Base-by-base conservation (phyloP, 441 rosid genomes). In the Pelargonium australe region DNA sequence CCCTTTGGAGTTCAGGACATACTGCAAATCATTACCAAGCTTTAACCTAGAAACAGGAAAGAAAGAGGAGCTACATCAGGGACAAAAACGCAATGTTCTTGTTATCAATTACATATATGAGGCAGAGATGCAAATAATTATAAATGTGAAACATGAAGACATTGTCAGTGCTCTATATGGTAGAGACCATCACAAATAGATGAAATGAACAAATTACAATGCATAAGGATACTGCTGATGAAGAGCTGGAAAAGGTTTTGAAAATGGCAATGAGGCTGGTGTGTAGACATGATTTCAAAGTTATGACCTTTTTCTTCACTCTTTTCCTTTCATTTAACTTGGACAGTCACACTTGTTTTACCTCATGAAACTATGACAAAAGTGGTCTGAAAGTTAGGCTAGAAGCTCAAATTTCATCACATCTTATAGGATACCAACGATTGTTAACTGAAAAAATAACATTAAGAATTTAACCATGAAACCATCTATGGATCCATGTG, bases 21-120 rank as follows among this genome's bases (percentile, higher is more conserved):
- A 89, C 80, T 86, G 92, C 75, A 85, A 77, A 61, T 67, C 75
- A 34, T 73, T 73, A 34, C 79, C 85, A 49, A 94, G 81, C 85
- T 91, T 91, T 68, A 86, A 68, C 79, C 97, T 89, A 72, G 66
- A 76, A 63, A 61, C 70, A 66, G 64, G 14, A 70, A 72, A 68
- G 5, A 72, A 47, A 58, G 68, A n/a, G 67, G 20, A 44, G 45
- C 37, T 5, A 16, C 19, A 70, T 71, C 23, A 65, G 19, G 10
- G 1, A 7, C 43, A 51, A 31, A 1, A 70, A 28, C 5, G 31
- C 12, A 62, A 41, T 70, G 40, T 1, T 34, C 0, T 57, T 5
- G 34, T 0, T 40, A 10, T 16, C 14, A 25, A 55, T 73, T 40
- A 4, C 62, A 57, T 17, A 10, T 8, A 9, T 57, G 25, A 34